Evolutionary conservation across 129 eudicot genomes (phyloP).

Genomic region (sunflower (Helianthus annuus)): HanXRQr2.0-SUNRISE NC_035440.2:33467067-33467566

Average conservation of each 20-base stretch:
- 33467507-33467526: too few species aligned
- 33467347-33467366: conserved; percentile 30
- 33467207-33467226: conserved; percentile 17
- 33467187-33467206: conserved; percentile 28
- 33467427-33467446: too few species aligned
- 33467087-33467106: too few species aligned
- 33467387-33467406: background rate
- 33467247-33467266: conserved; percentile 16
- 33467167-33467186: conserved; percentile 34
- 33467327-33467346: conserved; percentile 1
- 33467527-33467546: too few species aligned
- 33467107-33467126: too few species aligned
- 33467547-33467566: too few species aligned
- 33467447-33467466: too few species aligned
- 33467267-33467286: conserved; percentile 16
- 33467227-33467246: conserved; percentile 36
- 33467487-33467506: too few species aligned
- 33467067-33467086: too few species aligned
- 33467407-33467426: too few species aligned
- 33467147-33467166: conserved; percentile 34
- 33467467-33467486: too few species aligned
- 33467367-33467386: conserved; percentile 54
- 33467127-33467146: conserved; percentile 17
- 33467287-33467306: conserved; percentile 24
- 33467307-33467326: conserved; percentile 1